Percentiles rank a stretch among this genome's conserved stretches.
phyloP scores from a whole-genome alignment of 495 filamentous ascomycete species.

The Terfezia claveryi region DNA sequence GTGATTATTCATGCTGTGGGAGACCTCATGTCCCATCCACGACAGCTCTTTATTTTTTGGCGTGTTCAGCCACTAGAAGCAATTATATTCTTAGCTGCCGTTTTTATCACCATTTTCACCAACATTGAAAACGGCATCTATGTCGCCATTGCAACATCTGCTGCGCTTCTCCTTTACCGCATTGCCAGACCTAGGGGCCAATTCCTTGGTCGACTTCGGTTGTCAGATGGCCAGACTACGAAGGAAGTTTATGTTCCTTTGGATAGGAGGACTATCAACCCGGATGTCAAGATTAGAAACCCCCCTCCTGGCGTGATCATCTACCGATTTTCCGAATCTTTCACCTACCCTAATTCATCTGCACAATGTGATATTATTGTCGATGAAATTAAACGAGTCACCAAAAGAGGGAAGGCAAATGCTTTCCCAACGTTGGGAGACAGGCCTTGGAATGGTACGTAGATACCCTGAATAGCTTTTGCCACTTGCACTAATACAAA shows the following conservation, averaged over 20 bases:
- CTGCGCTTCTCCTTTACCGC: slow-evolving; percentile 26
- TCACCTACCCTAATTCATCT: slow-evolving; percentile 32
- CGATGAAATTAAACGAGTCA: slow-evolving; percentile 24
- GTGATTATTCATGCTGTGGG: slow-evolving; percentile 33
- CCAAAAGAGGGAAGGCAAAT: slow-evolving; percentile 10
- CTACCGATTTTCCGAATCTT: slow-evolving; percentile 30
- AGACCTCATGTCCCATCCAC: slow-evolving; percentile 29
- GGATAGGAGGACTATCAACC: slow-evolving; percentile 27
- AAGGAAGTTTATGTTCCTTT: slow-evolving; percentile 25
- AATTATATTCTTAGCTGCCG: slow-evolving; percentile 30
- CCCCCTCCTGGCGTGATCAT: slow-evolving; percentile 30
- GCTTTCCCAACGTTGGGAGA: slow-evolving; percentile 13
- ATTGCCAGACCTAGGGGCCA: slow-evolving; percentile 26
- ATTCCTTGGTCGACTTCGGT: slow-evolving; percentile 20
- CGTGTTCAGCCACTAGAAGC: slow-evolving; percentile 29
- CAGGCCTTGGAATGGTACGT: slow-evolving; percentile 5
- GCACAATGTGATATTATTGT: slow-evolving; percentile 27
- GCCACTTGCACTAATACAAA: neutral
- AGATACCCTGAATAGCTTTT: neutral
- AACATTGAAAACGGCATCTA: slow-evolving; percentile 33
- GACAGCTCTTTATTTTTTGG: slow-evolving; percentile 30
- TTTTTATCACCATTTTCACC: slow-evolving; percentile 30
- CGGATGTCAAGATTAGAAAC: slow-evolving; percentile 19
- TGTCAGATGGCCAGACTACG: slow-evolving; percentile 13
- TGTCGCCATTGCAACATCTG: slow-evolving; percentile 24